Evolutionary conservation across 2,329 filamentous ascomycete species (phyloP).

Genomic region (Ophiostoma quercus): DNA sequence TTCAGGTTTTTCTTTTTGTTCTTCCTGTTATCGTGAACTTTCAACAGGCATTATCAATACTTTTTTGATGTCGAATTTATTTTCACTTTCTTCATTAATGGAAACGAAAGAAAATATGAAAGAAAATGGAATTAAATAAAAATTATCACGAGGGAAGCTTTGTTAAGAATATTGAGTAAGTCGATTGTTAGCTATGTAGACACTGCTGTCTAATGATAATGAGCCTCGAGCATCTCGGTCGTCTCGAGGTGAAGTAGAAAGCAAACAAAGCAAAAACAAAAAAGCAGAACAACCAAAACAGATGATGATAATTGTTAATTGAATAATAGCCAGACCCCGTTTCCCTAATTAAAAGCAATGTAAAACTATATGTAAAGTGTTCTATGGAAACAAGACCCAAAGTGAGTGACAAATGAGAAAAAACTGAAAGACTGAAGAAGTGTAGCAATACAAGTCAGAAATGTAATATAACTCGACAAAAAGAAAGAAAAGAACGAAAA

Average conservation of each 20-base stretch:
- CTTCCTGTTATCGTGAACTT: no score
- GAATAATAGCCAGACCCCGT: not conserved
- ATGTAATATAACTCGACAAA: not conserved
- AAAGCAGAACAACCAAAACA: not conserved
- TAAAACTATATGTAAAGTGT: not conserved
- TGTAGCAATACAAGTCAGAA: conserved; percentile 9
- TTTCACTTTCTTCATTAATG: no score
- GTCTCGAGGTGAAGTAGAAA: not conserved
- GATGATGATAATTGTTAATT: not conserved
- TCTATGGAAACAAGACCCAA: conserved; percentile 11
- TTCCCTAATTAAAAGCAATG: conserved; percentile 7
- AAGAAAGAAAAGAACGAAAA: not conserved
- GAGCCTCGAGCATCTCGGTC: not conserved
- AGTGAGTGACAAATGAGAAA: not conserved
- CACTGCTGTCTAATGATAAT: no score
- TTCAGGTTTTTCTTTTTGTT: no score
- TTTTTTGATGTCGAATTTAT: no score
- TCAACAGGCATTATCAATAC: no score
- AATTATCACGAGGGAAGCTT: no score
- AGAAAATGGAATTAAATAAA: no score
- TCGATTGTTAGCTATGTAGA: no score
- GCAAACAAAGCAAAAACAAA: not conserved
- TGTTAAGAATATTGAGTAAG: no score
- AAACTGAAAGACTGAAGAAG: not conserved
- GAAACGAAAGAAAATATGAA: no score